Evolutionary conservation across 225 moss, liverwort and hornwort species (phyloP).

Genomic region (Marchantia polymorpha): DNA sequence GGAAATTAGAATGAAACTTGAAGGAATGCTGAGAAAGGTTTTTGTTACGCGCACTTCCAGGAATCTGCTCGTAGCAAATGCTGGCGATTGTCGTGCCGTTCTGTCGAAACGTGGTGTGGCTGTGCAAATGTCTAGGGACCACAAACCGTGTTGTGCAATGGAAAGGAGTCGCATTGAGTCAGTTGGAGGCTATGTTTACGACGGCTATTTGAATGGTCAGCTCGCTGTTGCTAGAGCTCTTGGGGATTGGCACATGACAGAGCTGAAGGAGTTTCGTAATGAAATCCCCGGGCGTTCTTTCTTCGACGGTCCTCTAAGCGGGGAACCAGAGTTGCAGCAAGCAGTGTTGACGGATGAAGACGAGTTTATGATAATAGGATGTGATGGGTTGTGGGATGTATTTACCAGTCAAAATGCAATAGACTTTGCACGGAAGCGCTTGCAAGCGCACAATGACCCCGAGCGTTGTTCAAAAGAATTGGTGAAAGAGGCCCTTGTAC

Average conservation of each 20-base stretch:
- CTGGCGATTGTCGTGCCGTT: conserved; percentile 94
- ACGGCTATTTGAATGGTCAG: conserved; percentile 91
- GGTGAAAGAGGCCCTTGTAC: conserved; percentile 65
- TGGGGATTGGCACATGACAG: conserved; percentile 85
- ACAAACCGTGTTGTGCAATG: conserved; percentile 58
- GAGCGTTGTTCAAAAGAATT: conserved; percentile 79
- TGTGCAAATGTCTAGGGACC: conserved; percentile 86
- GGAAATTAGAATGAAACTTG: no score
- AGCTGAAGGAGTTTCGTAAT: conserved; percentile 58
- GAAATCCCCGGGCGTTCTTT: conserved; percentile 42
- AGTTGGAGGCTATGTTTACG: conserved; percentile 72
- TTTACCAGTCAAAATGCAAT: conserved; percentile 89
- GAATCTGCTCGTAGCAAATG: conserved; percentile 85
- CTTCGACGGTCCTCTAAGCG: conserved; percentile 46
- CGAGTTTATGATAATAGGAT: conserved; percentile 91
- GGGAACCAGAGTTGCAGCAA: conserved; percentile 73
- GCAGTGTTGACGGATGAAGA: conserved; percentile 69
- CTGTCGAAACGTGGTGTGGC: conserved; percentile 73
- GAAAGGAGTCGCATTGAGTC: conserved; percentile 83
- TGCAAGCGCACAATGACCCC: conserved; percentile 86
- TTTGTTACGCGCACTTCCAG: conserved; percentile 33
- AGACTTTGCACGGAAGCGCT: conserved; percentile 75
- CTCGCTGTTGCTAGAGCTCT: conserved; percentile 83
- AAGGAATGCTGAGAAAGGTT: background rate
- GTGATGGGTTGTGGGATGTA: conserved; percentile 96